Evolutionary conservation across 2,329 filamentous ascomycete species (phyloP), one percentile per base, ranked within the genome.

Genomic region (Fonsecaea nubica): DNA sequence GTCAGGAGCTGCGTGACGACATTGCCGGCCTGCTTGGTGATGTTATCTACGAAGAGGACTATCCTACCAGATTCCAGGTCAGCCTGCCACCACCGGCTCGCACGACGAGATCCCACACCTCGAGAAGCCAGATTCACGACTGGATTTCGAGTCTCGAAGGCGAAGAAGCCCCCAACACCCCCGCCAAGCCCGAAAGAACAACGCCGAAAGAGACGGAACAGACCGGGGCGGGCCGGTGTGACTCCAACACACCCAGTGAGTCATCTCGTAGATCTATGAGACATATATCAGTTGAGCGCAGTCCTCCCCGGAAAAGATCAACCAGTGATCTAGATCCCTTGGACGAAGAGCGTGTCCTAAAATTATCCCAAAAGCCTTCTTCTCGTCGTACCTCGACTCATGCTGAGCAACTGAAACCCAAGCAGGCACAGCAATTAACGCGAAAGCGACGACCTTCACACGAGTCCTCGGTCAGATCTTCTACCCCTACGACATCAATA

Each of bases 1-100:
- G 86, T 30, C 80, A 82, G 25, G 85, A 89, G 36, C 80, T 93
- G n/a, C 79, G 89, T 3, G 80, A 81, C 58, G 80, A 81, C 48
- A 72, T 80, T 15, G 78, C 80, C 38, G 78, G 78, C 73, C 71
- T 80, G 48, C 77, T 80, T 60, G 80, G 78, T 1, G 77, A 80
- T 45, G 74, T 76, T 21, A 70, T 72, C 53, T 65, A 66, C 53
- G 69, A 74, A 66, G 65, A 70, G 60, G 57, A 73, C 64, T 71
- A 55, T 72, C 58, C 56, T 62, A 66, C 67, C 35, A 64, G 52
- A 40, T 70, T 64, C 65, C 69, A 71, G 58, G 66, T 68, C 65
- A 73, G 56, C 68, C 69, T 68, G 48, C 57, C 57, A n/a, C 64
- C 67, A 21, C 64, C 66, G 3, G 33, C 62, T 15, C n/a, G 58